Evolutionary conservation across 208 protist species (phyloP).

Genomic region (Leishmania amazonensis): DNA sequence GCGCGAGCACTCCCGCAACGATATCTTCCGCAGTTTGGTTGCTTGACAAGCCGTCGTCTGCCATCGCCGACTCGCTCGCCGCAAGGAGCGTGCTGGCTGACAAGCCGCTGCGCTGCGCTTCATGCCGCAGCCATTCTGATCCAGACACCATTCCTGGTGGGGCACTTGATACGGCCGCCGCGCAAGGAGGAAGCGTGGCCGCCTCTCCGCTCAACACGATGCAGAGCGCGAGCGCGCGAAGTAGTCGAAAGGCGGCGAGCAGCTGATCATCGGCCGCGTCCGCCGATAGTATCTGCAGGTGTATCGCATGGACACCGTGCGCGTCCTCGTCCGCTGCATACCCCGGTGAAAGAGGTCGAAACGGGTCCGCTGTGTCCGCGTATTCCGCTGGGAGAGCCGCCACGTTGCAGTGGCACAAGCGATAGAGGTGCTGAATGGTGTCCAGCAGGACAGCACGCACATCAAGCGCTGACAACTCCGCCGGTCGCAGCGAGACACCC

Average conservation of each 20-base stretch:
- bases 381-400: background rate
- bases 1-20: slow-evolving; percentile 5
- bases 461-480: slow-evolving; percentile 7
- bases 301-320: background rate
- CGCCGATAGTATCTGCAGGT: background rate
- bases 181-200: background rate
- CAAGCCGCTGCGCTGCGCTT: background rate
- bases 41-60: background rate
- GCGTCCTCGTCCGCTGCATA: background rate
- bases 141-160: background rate
- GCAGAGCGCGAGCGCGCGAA: slow-evolving; percentile 23
- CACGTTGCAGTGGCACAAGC: background rate
- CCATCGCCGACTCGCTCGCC: background rate
- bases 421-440: slow-evolving; percentile 17
- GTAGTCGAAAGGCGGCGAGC: slow-evolving; percentile 22
- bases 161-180: background rate
- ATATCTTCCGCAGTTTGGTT: slow-evolving; percentile 20
- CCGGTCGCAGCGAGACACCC: background rate
- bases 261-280: slow-evolving; percentile 6
- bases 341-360: background rate
- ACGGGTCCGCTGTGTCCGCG: background rate
- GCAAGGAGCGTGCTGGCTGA: background rate
- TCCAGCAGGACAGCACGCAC: slow-evolving; percentile 8
- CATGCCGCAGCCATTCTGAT: background rate
- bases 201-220: slow-evolving; percentile 16